Evolutionary conservation across 805 yeast species (phyloP).

Genomic region (Nakazawaea laoshanensis): DNA sequence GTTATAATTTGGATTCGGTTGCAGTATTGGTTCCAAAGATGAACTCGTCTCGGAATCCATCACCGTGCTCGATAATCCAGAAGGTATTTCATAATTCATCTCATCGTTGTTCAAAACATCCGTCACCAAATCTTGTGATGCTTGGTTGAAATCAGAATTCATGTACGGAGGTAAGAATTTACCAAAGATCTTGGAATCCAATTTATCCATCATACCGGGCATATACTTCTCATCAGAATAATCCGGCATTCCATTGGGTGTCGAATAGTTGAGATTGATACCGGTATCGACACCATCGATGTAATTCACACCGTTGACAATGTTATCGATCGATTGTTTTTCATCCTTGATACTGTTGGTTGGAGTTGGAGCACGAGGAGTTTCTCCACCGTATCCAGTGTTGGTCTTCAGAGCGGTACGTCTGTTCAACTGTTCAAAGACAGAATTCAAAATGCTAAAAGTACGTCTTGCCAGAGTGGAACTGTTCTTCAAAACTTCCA

Average conservation of each 20-base stretch:
- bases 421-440: slow-evolving; percentile 71
- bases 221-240: slow-evolving; percentile 32
- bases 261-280: slow-evolving; percentile 15
- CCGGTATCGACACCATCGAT: slow-evolving; percentile 27
- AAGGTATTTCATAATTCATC: slow-evolving; percentile 15
- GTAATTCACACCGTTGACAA: slow-evolving; percentile 23
- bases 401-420: slow-evolving; percentile 40
- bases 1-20: slow-evolving; percentile 2
- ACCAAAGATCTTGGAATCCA: slow-evolving; percentile 83
- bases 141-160: slow-evolving; percentile 22
- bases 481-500: slow-evolving; percentile 62
- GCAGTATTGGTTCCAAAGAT: no score
- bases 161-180: slow-evolving; percentile 78
- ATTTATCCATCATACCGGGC: slow-evolving; percentile 78
- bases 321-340: slow-evolving; percentile 16
- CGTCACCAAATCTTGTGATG: slow-evolving; percentile 3
- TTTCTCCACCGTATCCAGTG: background rate
- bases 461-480: slow-evolving; percentile 76
- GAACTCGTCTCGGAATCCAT: no score
- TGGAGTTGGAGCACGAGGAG: slow-evolving; percentile 6
- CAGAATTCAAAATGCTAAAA: slow-evolving; percentile 67
- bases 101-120: slow-evolving; percentile 4
- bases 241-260: background rate
- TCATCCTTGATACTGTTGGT: slow-evolving; percentile 11
- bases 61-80: slow-evolving; percentile 23